Base-by-base conservation (phyloP, 2,329 filamentous ascomycete species). In the Microdochium trichocladiopsis region DNA sequence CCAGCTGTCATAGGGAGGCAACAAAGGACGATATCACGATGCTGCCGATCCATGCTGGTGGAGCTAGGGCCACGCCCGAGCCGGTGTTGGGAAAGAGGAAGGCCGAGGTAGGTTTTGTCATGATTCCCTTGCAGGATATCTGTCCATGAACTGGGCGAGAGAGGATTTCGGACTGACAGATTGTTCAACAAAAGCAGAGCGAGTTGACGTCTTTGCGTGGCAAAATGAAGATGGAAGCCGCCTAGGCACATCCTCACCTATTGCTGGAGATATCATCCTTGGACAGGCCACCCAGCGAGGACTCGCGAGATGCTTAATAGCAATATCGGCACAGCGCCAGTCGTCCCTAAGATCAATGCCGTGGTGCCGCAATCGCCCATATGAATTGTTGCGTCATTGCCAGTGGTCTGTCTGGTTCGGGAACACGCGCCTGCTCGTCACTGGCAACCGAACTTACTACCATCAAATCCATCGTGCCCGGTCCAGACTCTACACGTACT, bases 1-100 rank as follows among this genome's bases (percentile, higher is more conserved):
- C 87, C 11, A 95, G 85, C 51, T 99, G 94, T 66, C 90, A 93
- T 66, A 82, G 83, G 18, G 93, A 96, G 70, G 87, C 89, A 28
- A 87, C 81, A 33, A 86, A 83, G 63, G 84, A 87, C 58, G 78
- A 79, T 8, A 76, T 73, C 47, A 70, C 18, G 51, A 25, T 23
- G 47, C 48, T 56, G 52, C 57, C 53, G 2, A 57, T 56, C 25
- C 58, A 45, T 57, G 60, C 53, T 51, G 64, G n/a, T n/a, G n/a
- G 70, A 54, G 60, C 73, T 52, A 61, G 77, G 64, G 63, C 75
- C 57, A 86, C 82, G 4, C 84, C 84, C 1, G 85, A 87, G 63
- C 81, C 80, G 14, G 74, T 88, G 25, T 66, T 88, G 58, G 86
- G 86, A 49, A 91, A 91, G 70, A 75, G 88, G 55, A 92, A 91